These are phyloP conservation scores for Collybia mongolica DNA, from an alignment of 768 basidiomycete genomes.

Conservation along the genomic window DNA sequence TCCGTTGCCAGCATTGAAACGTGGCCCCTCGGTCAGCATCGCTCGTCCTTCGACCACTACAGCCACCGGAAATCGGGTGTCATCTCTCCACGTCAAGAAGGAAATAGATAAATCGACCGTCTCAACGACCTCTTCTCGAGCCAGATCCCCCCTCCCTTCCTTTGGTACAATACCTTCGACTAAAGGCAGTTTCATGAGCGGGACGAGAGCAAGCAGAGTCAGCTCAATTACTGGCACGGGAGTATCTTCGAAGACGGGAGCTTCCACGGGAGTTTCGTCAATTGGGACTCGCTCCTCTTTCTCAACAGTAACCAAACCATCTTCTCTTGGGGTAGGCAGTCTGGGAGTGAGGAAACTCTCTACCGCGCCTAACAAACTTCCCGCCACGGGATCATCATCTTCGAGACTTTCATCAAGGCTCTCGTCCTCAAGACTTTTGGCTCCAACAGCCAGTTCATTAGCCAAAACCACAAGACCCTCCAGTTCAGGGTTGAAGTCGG, in stretches of 20 bases:
- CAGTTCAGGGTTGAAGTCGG: conserved; percentile 9
- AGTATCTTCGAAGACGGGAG: conserved; percentile 15
- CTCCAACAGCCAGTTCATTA: conserved; percentile 76
- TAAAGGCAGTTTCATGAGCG: conserved; percentile 1
- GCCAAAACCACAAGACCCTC: conserved; percentile 46
- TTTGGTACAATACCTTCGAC: conserved; percentile 12
- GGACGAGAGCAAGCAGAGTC: conserved; percentile 8
- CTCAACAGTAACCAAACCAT: conserved; percentile 22
- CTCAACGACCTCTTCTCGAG: conserved; percentile 14
- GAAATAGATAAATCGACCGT: conserved; percentile 11
- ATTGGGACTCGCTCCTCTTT: conserved; percentile 37
- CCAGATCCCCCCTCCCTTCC: conserved; percentile 21
- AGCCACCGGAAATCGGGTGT: conserved; percentile 11
- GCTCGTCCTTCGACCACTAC: conserved; percentile 19
- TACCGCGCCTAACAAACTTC: conserved; percentile 9
- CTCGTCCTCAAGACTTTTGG: conserved; percentile 50
- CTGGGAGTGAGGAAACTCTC: conserved; percentile 30
- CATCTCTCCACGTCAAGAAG: conserved; percentile 16
- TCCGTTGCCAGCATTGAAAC: conserved; percentile 11
- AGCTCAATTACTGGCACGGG: conserved; percentile 15
- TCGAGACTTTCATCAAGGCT: conserved; percentile 29
- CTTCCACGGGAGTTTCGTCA: conserved; percentile 35
- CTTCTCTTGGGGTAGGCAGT: conserved; percentile 27
- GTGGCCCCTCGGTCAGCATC: conserved; percentile 4
- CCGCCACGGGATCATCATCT: conserved; percentile 22